Conservation (phyloP, 225 moss, liverwort and hornwort species). For the Rhytidiadelphus loreus region DNA sequence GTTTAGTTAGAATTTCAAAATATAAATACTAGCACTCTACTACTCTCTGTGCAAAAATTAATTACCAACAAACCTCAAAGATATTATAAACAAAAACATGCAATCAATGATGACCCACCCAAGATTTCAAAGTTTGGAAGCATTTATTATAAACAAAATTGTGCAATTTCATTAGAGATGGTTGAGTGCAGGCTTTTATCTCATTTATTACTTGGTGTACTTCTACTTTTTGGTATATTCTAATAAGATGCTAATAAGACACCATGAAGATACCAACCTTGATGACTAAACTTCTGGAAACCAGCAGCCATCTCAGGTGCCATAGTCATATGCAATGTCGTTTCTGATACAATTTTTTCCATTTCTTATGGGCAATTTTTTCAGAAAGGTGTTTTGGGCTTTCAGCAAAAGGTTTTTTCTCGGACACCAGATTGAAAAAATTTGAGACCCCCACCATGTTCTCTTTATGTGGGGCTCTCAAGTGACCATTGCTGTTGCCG, state of each 20-base stretch:
- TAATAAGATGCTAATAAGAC: not conserved
- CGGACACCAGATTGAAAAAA: not conserved
- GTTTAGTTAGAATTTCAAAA: no score
- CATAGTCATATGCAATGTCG: not conserved
- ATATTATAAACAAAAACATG: no score
- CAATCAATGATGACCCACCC: rapidly evolving
- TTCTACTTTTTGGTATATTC: not conserved
- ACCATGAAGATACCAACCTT: not conserved
- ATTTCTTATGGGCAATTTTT: not conserved
- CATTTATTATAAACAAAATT: not conserved
- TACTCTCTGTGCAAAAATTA: rapidly evolving
- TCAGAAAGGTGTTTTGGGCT: not conserved
- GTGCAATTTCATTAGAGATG: not conserved
- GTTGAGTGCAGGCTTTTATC: not conserved
- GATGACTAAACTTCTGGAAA: not conserved
- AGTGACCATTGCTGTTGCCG: not conserved
- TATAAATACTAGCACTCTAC: not conserved
- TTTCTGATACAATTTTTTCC: no score
- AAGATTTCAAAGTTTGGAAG: not conserved
- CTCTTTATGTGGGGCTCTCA: not conserved
- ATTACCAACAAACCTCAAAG: not conserved
- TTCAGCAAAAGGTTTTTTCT: not conserved
- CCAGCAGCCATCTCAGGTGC: rapidly evolving
- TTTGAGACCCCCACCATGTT: not conserved
- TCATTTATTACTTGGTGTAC: not conserved